Base-by-base conservation (phyloP, 495 filamentous ascomycete species). In the Venustampulla echinocandica region DNA sequence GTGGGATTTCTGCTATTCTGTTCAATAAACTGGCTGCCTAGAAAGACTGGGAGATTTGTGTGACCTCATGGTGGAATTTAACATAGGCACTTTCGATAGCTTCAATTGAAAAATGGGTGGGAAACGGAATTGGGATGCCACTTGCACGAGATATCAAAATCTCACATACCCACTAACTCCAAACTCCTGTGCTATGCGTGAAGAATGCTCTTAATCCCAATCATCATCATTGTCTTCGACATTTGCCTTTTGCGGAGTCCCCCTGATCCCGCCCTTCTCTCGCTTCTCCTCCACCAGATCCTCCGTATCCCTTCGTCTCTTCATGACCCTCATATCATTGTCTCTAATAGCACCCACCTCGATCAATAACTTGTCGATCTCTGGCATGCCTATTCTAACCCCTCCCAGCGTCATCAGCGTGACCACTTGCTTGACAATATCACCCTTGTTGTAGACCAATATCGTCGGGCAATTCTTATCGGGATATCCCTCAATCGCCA, bases 401-500 rank as follows among this genome's bases (percentile, higher is more conserved):
- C 90, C 90, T 9, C 76, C 75, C 28, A 96, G 59, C 52, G 88
- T 86, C 55, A 75, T 77, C 52, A 99, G 69, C 17, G 87, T 95
- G 4, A 99, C 80, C 48, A 94, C 63, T 63, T 96, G 90, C 63
- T 75, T 87, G 57, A 78, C 75, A 43, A 99, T 93, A 64, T 97
- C 88, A 15, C 87, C 88, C 53, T 95, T 84, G 58, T 80, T 80
- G 59, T 97, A 99, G 0, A 94, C 77, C 46, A 99, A 65, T 23
- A 99, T 90, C 5, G 92, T 99, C 7, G 92, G 92, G 39, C 87
- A 93, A 58, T 96, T 97, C 42, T 74, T 74, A 59, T 97, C 93
- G 13, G 92, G 92, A 62, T 97, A 99, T 17, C 84, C 84, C 66
- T 97, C 92, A 57, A 99, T 95, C 47, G 92, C 95, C 76, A 94